These are phyloP conservation scores for Teunomyces atbi DNA, from an alignment of 805 yeast species.

Conservation along the genomic window DNA sequence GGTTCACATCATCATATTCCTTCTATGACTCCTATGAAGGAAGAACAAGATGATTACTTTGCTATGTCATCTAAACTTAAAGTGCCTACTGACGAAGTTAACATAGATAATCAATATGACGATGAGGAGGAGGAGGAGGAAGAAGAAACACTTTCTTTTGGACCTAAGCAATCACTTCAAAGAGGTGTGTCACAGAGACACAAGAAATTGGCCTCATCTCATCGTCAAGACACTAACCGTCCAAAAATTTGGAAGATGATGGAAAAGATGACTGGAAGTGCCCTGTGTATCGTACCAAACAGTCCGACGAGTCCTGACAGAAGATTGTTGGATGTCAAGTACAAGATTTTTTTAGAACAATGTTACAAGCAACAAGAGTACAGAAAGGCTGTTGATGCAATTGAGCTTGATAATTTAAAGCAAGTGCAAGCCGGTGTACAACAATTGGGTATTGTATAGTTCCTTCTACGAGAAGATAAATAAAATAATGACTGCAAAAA, in stretches of 20 bases:
- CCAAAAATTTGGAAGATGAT: slow-evolving; percentile 82
- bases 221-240: slow-evolving; percentile 38
- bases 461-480: neutral
- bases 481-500: slow-evolving; percentile 3
- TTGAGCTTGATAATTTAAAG: slow-evolving; percentile 23
- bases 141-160: slow-evolving; percentile 56
- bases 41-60: slow-evolving; percentile 39
- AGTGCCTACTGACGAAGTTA: neutral
- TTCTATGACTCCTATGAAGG: slow-evolving; percentile 39
- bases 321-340: slow-evolving; percentile 71
- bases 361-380: slow-evolving; percentile 77
- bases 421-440: neutral
- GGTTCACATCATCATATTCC: slow-evolving; percentile 31
- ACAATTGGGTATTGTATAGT: neutral
- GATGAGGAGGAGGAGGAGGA: slow-evolving; percentile 47
- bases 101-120: slow-evolving; percentile 15
- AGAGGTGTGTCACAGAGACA: slow-evolving; percentile 50
- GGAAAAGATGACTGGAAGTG: slow-evolving; percentile 81
- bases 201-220: slow-evolving; percentile 24
- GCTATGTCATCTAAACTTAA: slow-evolving; percentile 24
- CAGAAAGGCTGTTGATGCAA: slow-evolving; percentile 62
- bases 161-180: slow-evolving; percentile 55
- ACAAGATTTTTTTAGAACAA: slow-evolving; percentile 84
- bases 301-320: slow-evolving; percentile 60
- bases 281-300: slow-evolving; percentile 72